Base-by-base conservation (phyloP, 345 rosid genomes). In the Camelina neglecta region DNA sequence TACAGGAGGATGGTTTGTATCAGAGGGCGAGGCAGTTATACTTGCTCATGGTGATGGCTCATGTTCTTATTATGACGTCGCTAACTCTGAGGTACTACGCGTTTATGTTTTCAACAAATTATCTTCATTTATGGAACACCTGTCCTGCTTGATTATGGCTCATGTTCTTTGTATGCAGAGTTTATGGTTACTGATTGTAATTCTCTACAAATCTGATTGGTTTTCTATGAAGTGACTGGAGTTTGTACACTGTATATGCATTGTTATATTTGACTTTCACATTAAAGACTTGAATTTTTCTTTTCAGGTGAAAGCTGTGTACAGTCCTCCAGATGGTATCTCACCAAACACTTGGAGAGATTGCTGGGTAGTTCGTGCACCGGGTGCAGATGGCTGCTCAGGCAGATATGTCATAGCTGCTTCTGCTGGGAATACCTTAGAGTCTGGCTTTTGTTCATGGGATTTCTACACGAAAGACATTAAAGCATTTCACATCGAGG, bases 381-480 rank as follows among this genome's bases (percentile, higher is more conserved):
- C 98, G 7, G 74, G 91, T 75, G 86, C 93, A 5, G 99, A 96
- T 84, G 99, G 98, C 72, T 91, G 97, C 78, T 84, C 97, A 35
- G 98, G 90, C 59, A 93, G 89, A 83, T 96, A 89, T 72, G 95
- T 96, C 13, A 80, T 96, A 71, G 98, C 99, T 58, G 97, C 99
- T 62, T 96, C 99, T 80, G 97, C 99, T 64, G 99, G 99, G 31
- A 91, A 87, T 74, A 65, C 86, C 31, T 81, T 86, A 58, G 98
- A 91, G 74, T 84, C 99, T 12, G 99, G 99, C 59, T 96, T 96
- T 79, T 96, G 99, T 74, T 96, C 97, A 36, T 96, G 98, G 99
- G 98, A 96, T 79, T 93, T 93, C 87, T 89, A 96, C 69, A 78
- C 85, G 54, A 96, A 93, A 83, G 92, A 86, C 56, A 87, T 91